Conservation (phyloP, 345 rosid species). For the Brassica juncea region DNA sequence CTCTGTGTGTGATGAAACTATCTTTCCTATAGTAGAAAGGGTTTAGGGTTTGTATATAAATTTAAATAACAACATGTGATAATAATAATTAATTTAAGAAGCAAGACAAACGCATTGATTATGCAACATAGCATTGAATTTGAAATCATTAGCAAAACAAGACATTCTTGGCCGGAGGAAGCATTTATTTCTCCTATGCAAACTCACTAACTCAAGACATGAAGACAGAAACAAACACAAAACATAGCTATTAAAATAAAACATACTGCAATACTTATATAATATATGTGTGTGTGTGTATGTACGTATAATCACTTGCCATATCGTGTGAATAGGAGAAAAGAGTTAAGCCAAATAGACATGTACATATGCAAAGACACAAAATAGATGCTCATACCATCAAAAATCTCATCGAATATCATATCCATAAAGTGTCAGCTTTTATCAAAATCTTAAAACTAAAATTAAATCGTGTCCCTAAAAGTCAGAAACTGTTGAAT, state of each 20-base stretch:
- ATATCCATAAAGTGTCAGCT: slow-evolving; percentile 33
- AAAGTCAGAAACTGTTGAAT: slow-evolving; percentile 33
- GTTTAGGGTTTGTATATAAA: slow-evolving; percentile 2
- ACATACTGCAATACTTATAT: not conserved
- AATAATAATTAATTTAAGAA: slow-evolving; percentile 10
- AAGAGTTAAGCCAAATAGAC: slow-evolving; percentile 41
- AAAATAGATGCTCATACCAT: slow-evolving; percentile 32
- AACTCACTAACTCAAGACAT: slow-evolving; percentile 17
- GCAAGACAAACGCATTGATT: slow-evolving; percentile 27
- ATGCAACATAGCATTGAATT: slow-evolving; percentile 41
- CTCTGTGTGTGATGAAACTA: slow-evolving; percentile 94
- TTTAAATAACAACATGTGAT: not conserved
- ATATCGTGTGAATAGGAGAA: slow-evolving; percentile 24
- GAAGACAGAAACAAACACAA: slow-evolving; percentile 32
- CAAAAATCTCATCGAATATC: slow-evolving; percentile 26
- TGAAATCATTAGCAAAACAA: slow-evolving; percentile 33
- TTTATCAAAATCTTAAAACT: not conserved
- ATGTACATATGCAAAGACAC: slow-evolving; percentile 39
- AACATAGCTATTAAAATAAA: not conserved
- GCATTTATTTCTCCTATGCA: slow-evolving; percentile 51
- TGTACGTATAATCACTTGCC: not conserved
- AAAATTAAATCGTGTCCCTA: slow-evolving; percentile 1
- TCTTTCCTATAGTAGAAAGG: slow-evolving; percentile 69
- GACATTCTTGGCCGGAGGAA: slow-evolving; percentile 35
- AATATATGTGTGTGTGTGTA: not conserved